Base-by-base conservation (phyloP, 495 filamentous ascomycete species). In the Neurospora sp. region DNA sequence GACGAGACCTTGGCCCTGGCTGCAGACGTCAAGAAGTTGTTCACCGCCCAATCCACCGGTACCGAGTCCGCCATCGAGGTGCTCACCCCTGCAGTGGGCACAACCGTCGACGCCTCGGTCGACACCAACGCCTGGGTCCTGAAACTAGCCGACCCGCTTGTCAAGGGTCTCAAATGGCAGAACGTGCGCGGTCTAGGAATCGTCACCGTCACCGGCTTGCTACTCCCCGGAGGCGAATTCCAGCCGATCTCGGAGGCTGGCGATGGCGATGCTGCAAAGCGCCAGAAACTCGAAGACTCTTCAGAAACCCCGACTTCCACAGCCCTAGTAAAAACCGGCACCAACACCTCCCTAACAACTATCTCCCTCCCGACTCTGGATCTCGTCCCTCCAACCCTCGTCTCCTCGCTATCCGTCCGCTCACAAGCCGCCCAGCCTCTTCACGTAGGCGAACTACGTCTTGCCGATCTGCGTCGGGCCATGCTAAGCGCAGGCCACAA, bases 111-210 rank as follows among this genome's bases (percentile, higher is more conserved):
- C 79, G 96, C 95, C 16, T 97, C 94, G 75, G 94, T 98, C 44
- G 96, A 99, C 77, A 98, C 94, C 8, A 98, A 98, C 79, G 95
- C 96, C 31, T 99, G 96, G 96, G 90, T 91, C 38, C 91, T 98
- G 69, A 97, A 93, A 77, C 86, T 99, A 39, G 93, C 91, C 71
- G 92, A 94, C 73, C 83, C 86, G 47, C 88, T 99, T 37, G 90
- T 96, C 39, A 91, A 91, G 76, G 88, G 90, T 35, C 83, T 99
- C 31, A 93, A 92, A 78, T 98, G 96, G 96, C 96, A 98, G 85
- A 93, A 94, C 70, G 93, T 98, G 69, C 88, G 90, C 74, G 94
- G 91, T 7, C 83, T 98, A 8, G 93, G 93, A 45, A 92, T 99
- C 53, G 95, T 96, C 38, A 94, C 93, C 8, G 82, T 98, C 45